These are phyloP conservation scores for Chaetomiaceae sp. DNA, from an alignment of 2,329 filamentous ascomycete genomes.

Conservation along the genomic window DNA sequence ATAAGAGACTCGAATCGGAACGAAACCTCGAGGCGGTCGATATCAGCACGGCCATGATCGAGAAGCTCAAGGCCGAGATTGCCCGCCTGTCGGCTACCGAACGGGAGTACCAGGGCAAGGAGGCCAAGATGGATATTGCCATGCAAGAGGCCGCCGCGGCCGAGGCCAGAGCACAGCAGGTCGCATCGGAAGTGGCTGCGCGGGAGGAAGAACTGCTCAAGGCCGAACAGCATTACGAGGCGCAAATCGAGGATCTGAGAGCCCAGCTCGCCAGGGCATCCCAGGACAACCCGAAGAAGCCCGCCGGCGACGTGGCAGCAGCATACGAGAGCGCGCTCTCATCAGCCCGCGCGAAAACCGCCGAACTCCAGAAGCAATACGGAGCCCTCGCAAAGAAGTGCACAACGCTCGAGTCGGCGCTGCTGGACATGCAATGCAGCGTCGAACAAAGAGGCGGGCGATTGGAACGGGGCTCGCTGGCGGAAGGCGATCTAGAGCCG, in stretches of 20 bases:
- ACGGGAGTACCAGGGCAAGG: conserved; percentile 58
- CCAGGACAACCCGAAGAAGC: conserved; percentile 20
- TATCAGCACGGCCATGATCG: conserved; percentile 55
- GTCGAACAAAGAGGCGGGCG: conserved; percentile 21
- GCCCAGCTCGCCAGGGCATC: conserved; percentile 39
- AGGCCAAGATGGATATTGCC: conserved; percentile 54
- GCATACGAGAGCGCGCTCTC: conserved; percentile 43
- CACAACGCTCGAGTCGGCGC: conserved; percentile 45
- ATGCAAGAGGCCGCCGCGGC: conserved; percentile 55
- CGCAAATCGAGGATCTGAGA: conserved; percentile 45
- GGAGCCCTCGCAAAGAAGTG: conserved; percentile 47
- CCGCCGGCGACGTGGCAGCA: conserved; percentile 30
- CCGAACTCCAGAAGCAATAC: conserved; percentile 50
- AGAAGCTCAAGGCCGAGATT: conserved; percentile 55
- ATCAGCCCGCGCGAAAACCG: conserved; percentile 49
- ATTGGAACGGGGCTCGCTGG: conserved; percentile 3
- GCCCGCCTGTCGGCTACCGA: conserved; percentile 56
- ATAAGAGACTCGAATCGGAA: conserved; percentile 58
- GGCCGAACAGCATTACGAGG: conserved; percentile 41
- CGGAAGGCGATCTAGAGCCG: conserved; percentile 30
- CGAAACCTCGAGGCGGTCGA: conserved; percentile 62
- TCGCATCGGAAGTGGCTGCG: conserved; percentile 53
- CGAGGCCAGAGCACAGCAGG: conserved; percentile 53
- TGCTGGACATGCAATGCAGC: conserved; percentile 44
- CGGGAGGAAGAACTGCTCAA: conserved; percentile 44